A percentile compares a stretch with the other conserved stretches of the same genome.
These are phyloP conservation scores for Taxawa tesnikishii DNA, from an alignment of 2,329 filamentous ascomycete species.

Conservation along the genomic window DNA sequence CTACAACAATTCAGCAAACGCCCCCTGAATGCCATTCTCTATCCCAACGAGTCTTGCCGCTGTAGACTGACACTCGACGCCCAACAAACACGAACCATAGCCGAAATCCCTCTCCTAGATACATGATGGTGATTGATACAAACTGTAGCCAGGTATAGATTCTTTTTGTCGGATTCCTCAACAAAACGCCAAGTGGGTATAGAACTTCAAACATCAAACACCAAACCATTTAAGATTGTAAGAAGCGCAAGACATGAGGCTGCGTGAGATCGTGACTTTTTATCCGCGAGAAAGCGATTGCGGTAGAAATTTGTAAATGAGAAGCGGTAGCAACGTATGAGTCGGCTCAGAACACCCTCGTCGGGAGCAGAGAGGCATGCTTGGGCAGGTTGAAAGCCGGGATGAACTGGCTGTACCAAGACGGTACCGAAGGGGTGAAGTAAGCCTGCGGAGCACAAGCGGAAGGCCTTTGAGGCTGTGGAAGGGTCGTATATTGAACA, in stretches of 20 bases:
- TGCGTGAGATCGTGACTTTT: background rate
- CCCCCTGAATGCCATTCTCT: too few relatives aligned
- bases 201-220: too few relatives aligned
- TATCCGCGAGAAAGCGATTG: constrained; percentile 1
- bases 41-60: too few relatives aligned
- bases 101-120: too few relatives aligned
- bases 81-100: too few relatives aligned
- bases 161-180: too few relatives aligned
- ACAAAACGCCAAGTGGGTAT: too few relatives aligned
- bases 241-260: background rate
- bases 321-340: constrained; percentile 4
- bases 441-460: constrained; percentile 9
- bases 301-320: constrained; percentile 4
- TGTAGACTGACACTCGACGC: too few relatives aligned
- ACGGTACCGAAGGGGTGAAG: constrained; percentile 4
- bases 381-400: constrained; percentile 7
- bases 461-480: constrained; percentile 3
- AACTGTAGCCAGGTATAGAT: too few relatives aligned
- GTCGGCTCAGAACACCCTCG: constrained; percentile 8
- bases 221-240: too few relatives aligned
- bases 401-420: constrained; percentile 10
- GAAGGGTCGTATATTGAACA: constrained; percentile 3
- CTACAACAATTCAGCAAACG: too few relatives aligned
- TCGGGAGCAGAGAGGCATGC: constrained; percentile 9
- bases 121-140: too few relatives aligned